Evolutionary conservation across 169 alveolate genomes (phyloP), one percentile per base, ranked within the genome.

Genomic region (Plasmodium gallinaceum): DNA sequence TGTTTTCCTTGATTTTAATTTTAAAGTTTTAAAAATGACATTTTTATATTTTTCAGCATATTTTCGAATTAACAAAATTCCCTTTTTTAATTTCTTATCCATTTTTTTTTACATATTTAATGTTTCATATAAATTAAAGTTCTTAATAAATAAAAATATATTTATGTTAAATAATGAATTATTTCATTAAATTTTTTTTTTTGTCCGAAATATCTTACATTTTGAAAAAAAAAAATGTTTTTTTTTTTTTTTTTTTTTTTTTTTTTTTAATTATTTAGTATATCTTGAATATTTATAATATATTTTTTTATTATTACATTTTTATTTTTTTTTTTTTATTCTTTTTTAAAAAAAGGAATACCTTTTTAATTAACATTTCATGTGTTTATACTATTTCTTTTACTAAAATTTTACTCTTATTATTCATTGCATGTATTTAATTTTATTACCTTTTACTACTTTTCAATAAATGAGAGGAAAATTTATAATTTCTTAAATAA

Each of bases 11-110:
- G 75, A 24, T 46, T 65, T 76, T 52, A 51, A 51, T 24, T 76
- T 76, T 24, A 62, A 62, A 39, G 65, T 45, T 10, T 62, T 48
- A 22, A 62, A 54, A 14, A 76, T 62, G 22, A 51, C 51, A 16
- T 24, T 64, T 76, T 76, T 51, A 57, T 76, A 76, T 48, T 76
- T 76, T 39, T 76, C 60, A 57, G 88, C 88, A 9, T 62, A 54
- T 18, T 61, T 76, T 48, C 75, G 74, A 64, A 76, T 76, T 26
- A 65, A 24, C 12, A 76, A 48, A 43, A 76, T 62, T 62, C 88
- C 75, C 60, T 46, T 61, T 57, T 76, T 75, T 52, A 76, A 43
- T 0, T 76, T 46, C 37, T 76, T 76, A n/a, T 76, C 75, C 88
- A 76, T 76, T 76, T 51, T 76, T 32, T 60, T 24, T 18, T 5